These are phyloP conservation scores for Dillenia suffruticosa DNA, from an alignment of 164 flowering plant genomes.

Conservation along the genomic window DNA sequence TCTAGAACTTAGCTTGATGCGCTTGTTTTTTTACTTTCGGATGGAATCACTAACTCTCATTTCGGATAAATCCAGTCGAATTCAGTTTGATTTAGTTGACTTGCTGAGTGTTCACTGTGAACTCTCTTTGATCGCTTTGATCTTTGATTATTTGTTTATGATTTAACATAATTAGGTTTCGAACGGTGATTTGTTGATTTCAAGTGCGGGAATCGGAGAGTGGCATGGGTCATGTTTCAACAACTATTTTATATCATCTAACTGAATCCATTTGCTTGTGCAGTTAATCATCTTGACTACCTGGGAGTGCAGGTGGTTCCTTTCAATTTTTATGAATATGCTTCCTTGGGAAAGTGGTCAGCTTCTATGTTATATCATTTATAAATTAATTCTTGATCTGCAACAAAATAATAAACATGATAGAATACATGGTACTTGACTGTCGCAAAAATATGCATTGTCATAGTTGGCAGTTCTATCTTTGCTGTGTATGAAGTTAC, in stretches of 20 bases:
- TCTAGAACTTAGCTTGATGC: not conserved
- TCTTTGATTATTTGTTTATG: slow-evolving; percentile 1
- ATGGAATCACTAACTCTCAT: not conserved
- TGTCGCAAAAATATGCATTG: not conserved
- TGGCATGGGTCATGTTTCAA: not conserved
- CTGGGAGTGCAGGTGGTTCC: slow-evolving; percentile 94
- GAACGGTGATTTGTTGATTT: too few species aligned
- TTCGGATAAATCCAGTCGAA: not conserved
- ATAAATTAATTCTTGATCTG: slow-evolving; percentile 2
- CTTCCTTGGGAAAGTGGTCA: slow-evolving; percentile 99
- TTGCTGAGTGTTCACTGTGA: not conserved
- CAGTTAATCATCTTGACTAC: slow-evolving; percentile 95
- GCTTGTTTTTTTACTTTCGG: slow-evolving; percentile 2
- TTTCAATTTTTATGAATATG: slow-evolving; percentile 95
- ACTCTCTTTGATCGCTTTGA: not conserved
- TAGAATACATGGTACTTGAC: not conserved
- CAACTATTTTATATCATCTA: not conserved
- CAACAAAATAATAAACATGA: not conserved
- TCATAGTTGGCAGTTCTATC: not conserved
- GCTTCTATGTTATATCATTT: slow-evolving; percentile 30
- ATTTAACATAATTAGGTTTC: slow-evolving; percentile 7
- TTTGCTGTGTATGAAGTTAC: too few species aligned
- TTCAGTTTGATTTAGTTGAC: not conserved
- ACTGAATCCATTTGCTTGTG: slow-evolving; percentile 17
- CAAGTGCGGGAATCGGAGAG: too few species aligned